Percentiles rank a stretch among this genome's conserved stretches.
phyloP scores from a whole-genome alignment of 805 yeast genomes.

The Saturnispora mendoncae region DNA sequence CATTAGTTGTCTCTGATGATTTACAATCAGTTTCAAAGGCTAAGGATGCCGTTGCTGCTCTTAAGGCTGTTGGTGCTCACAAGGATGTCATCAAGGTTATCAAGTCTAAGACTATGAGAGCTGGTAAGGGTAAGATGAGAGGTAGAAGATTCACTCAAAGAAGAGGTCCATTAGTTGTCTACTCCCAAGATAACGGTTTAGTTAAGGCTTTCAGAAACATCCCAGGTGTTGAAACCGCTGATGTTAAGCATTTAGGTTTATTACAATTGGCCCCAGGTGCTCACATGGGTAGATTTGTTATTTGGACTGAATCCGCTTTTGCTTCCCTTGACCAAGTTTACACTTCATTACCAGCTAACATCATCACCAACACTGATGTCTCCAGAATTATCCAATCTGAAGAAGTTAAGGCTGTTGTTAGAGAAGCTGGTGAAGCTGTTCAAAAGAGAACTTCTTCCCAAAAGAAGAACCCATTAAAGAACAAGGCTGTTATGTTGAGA shows the following conservation, averaged over 20 bases:
- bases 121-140: slow-evolving; percentile 99
- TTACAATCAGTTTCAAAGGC: slow-evolving; percentile 91
- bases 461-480: slow-evolving; percentile 99
- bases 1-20: slow-evolving; percentile 91
- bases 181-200: slow-evolving; percentile 95
- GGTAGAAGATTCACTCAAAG: slow-evolving; percentile 99
- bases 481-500: slow-evolving; percentile 96
- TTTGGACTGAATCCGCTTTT: slow-evolving; percentile 99
- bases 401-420: slow-evolving; percentile 95
- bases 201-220: slow-evolving; percentile 99
- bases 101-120: slow-evolving; percentile 97
- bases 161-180: slow-evolving; percentile 98
- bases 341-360: slow-evolving; percentile 95
- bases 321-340: slow-evolving; percentile 93
- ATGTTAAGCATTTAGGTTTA: slow-evolving; percentile 86
- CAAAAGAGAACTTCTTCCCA: slow-evolving; percentile 91
- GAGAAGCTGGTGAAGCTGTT: slow-evolving; percentile 91
- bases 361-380: slow-evolving; percentile 91
- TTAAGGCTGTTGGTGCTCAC: slow-evolving; percentile 98
- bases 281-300: slow-evolving; percentile 98
- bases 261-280: slow-evolving; percentile 99
- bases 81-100: slow-evolving; percentile 95
- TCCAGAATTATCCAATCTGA: slow-evolving; percentile 97
- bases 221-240: slow-evolving; percentile 98
- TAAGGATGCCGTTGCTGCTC: slow-evolving; percentile 96